phyloP scores from a whole-genome alignment of 2,329 filamentous ascomycete species.

The Phoma sp. region DNA sequence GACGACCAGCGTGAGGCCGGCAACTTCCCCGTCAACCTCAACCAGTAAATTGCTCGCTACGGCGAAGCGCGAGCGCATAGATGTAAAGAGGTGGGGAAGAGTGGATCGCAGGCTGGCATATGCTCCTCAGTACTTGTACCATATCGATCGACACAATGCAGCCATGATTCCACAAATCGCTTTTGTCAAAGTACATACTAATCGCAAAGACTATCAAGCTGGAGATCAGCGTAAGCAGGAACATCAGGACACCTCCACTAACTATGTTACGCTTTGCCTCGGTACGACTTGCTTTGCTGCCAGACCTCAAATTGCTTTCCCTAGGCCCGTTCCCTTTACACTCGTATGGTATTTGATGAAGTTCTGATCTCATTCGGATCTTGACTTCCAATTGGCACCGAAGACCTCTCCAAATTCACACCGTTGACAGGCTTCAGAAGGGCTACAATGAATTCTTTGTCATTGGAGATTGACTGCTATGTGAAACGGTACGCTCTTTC shows the following conservation, averaged over 20 bases:
- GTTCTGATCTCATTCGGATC: too few relatives aligned
- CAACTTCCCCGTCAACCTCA: conserved; percentile 46
- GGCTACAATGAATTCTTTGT: too few relatives aligned
- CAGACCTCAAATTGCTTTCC: too few relatives aligned
- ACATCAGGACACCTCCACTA: background rate
- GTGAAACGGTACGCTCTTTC: too few relatives aligned
- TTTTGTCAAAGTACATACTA: background rate
- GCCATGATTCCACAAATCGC: conserved; percentile 25
- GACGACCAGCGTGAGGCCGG: conserved; percentile 88
- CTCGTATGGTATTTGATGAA: too few relatives aligned
- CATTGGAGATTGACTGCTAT: too few relatives aligned
- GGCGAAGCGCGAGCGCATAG: conserved; percentile 19
- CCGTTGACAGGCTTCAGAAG: too few relatives aligned
- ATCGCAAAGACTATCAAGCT: background rate
- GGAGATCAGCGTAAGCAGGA: background rate
- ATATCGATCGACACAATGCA: conserved; percentile 40
- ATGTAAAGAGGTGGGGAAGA: conserved; percentile 25
- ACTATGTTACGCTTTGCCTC: background rate
- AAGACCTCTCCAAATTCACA: too few relatives aligned
- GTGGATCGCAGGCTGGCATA: conserved; percentile 33
- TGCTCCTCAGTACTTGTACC: conserved; percentile 36
- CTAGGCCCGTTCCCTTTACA: too few relatives aligned
- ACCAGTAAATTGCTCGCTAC: conserved; percentile 39
- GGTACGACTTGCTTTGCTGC: background rate
- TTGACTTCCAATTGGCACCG: too few relatives aligned